phyloP scores from a whole-genome alignment of 495 filamentous ascomycete species.

The Talaromyces liani region DNA sequence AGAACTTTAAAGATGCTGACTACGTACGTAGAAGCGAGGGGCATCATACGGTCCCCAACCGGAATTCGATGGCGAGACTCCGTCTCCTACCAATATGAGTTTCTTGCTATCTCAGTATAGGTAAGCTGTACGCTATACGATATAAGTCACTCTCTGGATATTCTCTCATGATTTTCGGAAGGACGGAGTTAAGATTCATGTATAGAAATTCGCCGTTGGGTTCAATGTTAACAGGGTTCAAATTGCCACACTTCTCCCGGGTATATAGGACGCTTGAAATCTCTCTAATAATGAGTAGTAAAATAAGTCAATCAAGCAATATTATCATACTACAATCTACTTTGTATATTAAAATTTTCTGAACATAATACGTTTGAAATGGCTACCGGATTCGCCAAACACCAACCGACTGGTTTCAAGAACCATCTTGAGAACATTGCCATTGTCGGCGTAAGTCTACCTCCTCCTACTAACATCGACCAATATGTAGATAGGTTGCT shows the following conservation, averaged over 20 bases:
- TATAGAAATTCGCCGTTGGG: background rate
- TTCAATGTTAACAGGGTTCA: background rate
- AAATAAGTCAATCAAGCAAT: background rate
- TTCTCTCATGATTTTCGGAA: background rate
- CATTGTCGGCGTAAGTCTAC: constrained; percentile 38
- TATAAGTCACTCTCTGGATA: background rate
- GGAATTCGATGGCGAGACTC: background rate
- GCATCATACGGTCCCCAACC: background rate
- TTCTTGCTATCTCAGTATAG: background rate
- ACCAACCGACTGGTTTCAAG: constrained; percentile 28
- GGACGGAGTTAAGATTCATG: background rate
- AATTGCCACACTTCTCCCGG: background rate
- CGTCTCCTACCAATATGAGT: background rate
- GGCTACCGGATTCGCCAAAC: constrained; percentile 19
- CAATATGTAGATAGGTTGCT: background rate
- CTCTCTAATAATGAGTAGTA: background rate
- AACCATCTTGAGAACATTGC: constrained; percentile 40
- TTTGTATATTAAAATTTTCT: background rate
- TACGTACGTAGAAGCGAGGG: no score
- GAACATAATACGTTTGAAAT: background rate
- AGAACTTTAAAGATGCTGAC: background rate
- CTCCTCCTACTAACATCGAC: background rate
- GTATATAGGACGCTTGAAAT: background rate
- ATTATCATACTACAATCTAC: background rate
- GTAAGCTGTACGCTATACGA: background rate